Percentiles rank a stretch among this genome's conserved stretches.
phyloP scores from a whole-genome alignment of 495 filamentous ascomycete genomes.

The Talaromyces trachyspermus region DNA sequence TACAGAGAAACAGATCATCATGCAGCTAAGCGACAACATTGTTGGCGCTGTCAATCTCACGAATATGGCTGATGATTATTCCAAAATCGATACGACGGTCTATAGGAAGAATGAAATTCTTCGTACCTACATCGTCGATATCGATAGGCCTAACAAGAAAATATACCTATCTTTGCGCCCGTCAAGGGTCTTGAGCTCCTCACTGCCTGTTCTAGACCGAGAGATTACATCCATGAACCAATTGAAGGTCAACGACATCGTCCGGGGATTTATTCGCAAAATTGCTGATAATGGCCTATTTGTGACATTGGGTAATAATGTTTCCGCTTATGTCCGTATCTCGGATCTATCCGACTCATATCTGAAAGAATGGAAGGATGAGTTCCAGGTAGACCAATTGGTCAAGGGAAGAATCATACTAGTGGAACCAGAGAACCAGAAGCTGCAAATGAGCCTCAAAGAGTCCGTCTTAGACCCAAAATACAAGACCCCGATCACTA shows the following conservation, averaged over 20 bases:
- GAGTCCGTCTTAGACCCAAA: slow-evolving; percentile 73
- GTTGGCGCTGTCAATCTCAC: slow-evolving; percentile 67
- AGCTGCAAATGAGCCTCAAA: slow-evolving; percentile 80
- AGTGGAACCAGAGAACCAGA: slow-evolving; percentile 55
- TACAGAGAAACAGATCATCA: slow-evolving; percentile 71
- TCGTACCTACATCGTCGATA: slow-evolving; percentile 68
- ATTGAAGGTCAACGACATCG: slow-evolving; percentile 68
- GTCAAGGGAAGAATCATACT: slow-evolving; percentile 77
- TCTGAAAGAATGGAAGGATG: slow-evolving; percentile 92
- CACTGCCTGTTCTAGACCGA: slow-evolving; percentile 70
- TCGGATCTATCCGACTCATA: slow-evolving; percentile 84
- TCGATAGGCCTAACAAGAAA: slow-evolving; percentile 79
- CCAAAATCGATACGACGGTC: slow-evolving; percentile 56
- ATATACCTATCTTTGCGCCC: slow-evolving; percentile 75
- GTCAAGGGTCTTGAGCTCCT: slow-evolving; percentile 81
- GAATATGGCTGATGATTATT: slow-evolving; percentile 82
- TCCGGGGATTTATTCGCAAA: slow-evolving; percentile 84
- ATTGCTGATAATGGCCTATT: slow-evolving; percentile 83
- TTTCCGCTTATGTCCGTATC: slow-evolving; percentile 76
- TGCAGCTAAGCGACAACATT: slow-evolving; percentile 72
- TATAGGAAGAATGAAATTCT: slow-evolving; percentile 78
- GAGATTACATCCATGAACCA: slow-evolving; percentile 64
- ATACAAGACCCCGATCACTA: slow-evolving; percentile 59
- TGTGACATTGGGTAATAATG: slow-evolving; percentile 64
- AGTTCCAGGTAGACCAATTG: slow-evolving; percentile 77